Percentiles rank a stretch among this genome's conserved stretches.
These are phyloP conservation scores for Cystoderma amianthinum DNA, from an alignment of 768 basidiomycete genomes.

Conservation along the genomic window DNA sequence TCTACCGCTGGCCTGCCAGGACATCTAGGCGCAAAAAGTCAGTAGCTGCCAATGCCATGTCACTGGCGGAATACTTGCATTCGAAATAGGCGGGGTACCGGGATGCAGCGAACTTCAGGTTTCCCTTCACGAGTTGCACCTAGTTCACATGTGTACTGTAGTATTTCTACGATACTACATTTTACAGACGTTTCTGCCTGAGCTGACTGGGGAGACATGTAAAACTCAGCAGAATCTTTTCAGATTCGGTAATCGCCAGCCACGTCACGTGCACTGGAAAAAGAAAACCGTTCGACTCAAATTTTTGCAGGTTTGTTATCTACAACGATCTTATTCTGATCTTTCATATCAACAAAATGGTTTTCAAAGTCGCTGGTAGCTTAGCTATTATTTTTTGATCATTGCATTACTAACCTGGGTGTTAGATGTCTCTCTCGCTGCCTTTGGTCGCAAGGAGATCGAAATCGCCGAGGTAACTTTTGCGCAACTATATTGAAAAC, in stretches of 20 bases:
- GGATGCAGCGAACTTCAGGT: conserved; percentile 52
- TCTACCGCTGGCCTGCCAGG: conserved; percentile 59
- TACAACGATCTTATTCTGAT: conserved; percentile 15
- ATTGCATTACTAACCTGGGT: conserved; percentile 6
- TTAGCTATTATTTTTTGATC: too few relatives aligned
- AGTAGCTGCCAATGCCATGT: conserved; percentile 3
- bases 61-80: conserved; percentile 36
- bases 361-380: conserved; percentile 88
- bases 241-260: conserved; percentile 4
- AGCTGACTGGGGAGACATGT: too few relatives aligned
- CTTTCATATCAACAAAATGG: conserved; percentile 44
- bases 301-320: conserved; percentile 10
- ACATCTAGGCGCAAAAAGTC: conserved; percentile 40
- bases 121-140: conserved; percentile 18
- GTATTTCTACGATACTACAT: conserved; percentile 64
- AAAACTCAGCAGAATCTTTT: too few relatives aligned
- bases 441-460: conserved; percentile 99
- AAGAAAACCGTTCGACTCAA: conserved; percentile 30
- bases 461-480: conserved; percentile 91
- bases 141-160: conserved; percentile 60
- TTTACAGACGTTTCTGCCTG: conserved; percentile 5
- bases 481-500: conserved; percentile 4
- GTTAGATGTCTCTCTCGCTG: conserved; percentile 90
- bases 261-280: conserved; percentile 24
- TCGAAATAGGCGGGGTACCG: conserved; percentile 68